phyloP scores from a whole-genome alignment of 305 asterid genomes.

The Coffea humblotiana region DNA sequence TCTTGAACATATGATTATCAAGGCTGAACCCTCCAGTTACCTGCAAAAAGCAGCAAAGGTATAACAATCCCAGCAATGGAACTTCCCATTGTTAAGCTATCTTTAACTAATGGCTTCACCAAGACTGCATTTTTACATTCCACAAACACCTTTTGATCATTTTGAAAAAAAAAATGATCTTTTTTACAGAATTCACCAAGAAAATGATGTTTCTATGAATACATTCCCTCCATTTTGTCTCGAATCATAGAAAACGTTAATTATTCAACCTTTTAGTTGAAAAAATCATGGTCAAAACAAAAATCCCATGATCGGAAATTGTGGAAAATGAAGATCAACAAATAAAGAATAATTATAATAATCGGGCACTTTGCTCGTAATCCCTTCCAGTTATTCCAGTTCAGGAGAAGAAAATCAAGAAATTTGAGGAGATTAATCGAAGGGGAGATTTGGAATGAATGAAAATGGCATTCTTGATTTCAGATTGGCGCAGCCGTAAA shows the following conservation, averaged over 20 bases:
- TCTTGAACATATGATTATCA: not conserved
- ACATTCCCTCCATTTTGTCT: not conserved
- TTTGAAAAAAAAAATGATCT: not conserved
- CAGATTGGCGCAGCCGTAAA: slow-evolving; percentile 1
- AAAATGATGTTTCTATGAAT: not conserved
- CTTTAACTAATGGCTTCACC: slow-evolving; percentile 3
- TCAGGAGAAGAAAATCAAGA: not conserved
- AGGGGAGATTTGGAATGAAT: not conserved
- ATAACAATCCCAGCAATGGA: slow-evolving; percentile 11
- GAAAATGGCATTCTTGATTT: not conserved
- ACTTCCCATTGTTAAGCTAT: slow-evolving; percentile 16
- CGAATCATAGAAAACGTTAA: not conserved
- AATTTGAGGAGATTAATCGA: not conserved
- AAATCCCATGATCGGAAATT: not conserved
- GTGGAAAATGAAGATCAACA: not conserved
- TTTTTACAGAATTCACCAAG: not conserved
- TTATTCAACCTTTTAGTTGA: not conserved
- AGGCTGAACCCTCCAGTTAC: slow-evolving; percentile 2
- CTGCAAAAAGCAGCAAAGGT: slow-evolving; percentile 24
- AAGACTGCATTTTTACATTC: not conserved
- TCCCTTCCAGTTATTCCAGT: no score
- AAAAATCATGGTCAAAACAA: not conserved
- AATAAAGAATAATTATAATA: not conserved
- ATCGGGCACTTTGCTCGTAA: not conserved
- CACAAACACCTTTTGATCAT: not conserved